Percentiles rank a stretch among this genome's conserved stretches.
phyloP scores from a whole-genome alignment of 768 basidiomycete genomes.

The Phaeotremella skinneri region DNA sequence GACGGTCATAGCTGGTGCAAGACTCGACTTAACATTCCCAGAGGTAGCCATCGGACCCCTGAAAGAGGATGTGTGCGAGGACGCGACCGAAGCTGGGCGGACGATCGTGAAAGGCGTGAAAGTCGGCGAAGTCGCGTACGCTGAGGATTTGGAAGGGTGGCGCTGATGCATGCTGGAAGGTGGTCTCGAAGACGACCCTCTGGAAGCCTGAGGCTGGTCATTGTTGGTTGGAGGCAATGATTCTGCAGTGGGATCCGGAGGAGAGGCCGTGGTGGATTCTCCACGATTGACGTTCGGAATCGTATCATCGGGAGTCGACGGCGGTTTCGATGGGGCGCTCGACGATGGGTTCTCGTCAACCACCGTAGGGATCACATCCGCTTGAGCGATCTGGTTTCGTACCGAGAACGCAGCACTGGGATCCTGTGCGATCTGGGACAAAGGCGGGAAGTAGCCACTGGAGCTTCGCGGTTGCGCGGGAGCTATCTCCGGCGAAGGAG shows the following conservation, averaged over 20 bases:
- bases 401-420: background rate
- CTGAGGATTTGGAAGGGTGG: constrained; percentile 4
- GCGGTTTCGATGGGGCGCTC: too few relatives aligned
- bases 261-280: background rate
- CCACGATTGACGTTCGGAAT: too few relatives aligned
- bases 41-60: constrained; percentile 8
- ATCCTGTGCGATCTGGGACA: background rate
- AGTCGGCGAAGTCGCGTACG: constrained; percentile 10
- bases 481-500: background rate
- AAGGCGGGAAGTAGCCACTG: background rate
- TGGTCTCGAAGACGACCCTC: background rate
- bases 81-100: constrained; percentile 26
- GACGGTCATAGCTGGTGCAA: constrained; percentile 36
- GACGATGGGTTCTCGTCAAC: too few relatives aligned
- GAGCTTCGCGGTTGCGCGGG: background rate
- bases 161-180: constrained; percentile 9
- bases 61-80: constrained; percentile 23
- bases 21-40: constrained; percentile 9
- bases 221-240: constrained; percentile 1
- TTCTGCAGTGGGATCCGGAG: background rate
- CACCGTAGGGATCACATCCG: background rate
- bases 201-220: background rate
- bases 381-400: background rate
- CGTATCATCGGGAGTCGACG: too few relatives aligned
- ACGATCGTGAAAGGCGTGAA: background rate